phyloP scores from a whole-genome alignment of 768 basidiomycete species.

The Astraeus odoratus region DNA sequence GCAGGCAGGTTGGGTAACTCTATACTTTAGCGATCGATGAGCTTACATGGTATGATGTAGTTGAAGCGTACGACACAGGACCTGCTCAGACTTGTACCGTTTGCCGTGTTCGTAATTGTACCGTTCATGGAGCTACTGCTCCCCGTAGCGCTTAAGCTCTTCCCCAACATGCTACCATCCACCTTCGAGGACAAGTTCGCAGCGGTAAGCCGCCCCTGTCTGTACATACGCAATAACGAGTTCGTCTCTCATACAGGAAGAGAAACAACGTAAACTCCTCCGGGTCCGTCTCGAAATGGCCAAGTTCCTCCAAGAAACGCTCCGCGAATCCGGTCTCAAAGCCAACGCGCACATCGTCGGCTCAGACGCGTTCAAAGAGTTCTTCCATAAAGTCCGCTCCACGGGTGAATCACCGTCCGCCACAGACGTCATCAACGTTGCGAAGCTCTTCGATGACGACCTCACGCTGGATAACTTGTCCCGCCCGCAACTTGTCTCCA shows the following conservation, averaged over 20 bases:
- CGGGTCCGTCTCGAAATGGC: constrained; percentile 97
- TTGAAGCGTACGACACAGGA: constrained; percentile 91
- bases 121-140: constrained; percentile 98
- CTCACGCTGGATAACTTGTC: constrained; percentile 97
- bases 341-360: constrained; percentile 91
- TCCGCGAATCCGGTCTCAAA: constrained; percentile 89
- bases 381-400: constrained; percentile 96
- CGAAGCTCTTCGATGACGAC: constrained; percentile 96
- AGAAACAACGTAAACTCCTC: constrained; percentile 93
- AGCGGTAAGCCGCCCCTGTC: constrained; percentile 45
- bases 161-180: constrained; percentile 98
- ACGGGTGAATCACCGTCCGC: constrained; percentile 92
- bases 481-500: constrained; percentile 94
- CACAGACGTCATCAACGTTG: constrained; percentile 86
- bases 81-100: constrained; percentile 87
- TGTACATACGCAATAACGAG: neutral
- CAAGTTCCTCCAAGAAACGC: constrained; percentile 96
- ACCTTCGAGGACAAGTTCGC: constrained; percentile 98
- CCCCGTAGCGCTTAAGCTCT: constrained; percentile 92
- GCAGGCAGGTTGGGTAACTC: constrained; percentile 95
- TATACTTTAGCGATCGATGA: too few relatives aligned
- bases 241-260: constrained; percentile 52
- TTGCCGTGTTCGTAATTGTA: constrained; percentile 89
- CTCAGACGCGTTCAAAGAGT: constrained; percentile 95
- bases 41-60: too few relatives aligned